phyloP scores from a whole-genome alignment of 106 monocot genomes.

The Dendrobium nobile region DNA sequence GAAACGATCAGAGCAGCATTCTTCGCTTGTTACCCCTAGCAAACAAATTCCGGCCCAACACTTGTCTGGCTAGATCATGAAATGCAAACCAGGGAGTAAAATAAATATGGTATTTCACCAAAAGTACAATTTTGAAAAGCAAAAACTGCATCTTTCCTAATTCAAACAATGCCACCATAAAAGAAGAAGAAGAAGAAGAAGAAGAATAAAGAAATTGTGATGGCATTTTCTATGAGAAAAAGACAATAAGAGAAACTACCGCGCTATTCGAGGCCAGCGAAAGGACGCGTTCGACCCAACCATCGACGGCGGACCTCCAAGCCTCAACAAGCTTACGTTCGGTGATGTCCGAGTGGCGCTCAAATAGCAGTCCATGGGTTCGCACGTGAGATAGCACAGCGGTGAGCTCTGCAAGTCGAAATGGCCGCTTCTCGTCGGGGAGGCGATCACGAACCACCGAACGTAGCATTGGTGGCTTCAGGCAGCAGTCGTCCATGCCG shows the following conservation, averaged over 20 bases:
- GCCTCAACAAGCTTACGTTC: conserved; percentile 32
- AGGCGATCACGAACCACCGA: conserved; percentile 43
- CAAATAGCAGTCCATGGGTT: conserved; percentile 58
- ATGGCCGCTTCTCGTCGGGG: conserved; percentile 42
- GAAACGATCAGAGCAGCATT: conserved; percentile 61
- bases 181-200: too few species aligned
- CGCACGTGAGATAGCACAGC: conserved; percentile 32
- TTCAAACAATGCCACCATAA: neutral
- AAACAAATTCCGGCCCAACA: conserved; percentile 71
- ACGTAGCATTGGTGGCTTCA: conserved; percentile 50
- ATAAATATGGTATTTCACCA: neutral
- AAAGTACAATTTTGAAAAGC: neutral
- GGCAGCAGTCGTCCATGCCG: conserved; percentile 29
- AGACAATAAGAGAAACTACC: conserved; percentile 21
- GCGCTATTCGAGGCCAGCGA: conserved; percentile 26
- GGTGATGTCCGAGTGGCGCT: conserved; percentile 3
- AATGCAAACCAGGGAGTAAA: neutral
- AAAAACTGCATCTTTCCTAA: neutral
- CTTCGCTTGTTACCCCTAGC: conserved; percentile 66
- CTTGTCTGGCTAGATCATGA: conserved; percentile 62
- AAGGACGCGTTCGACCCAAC: conserved; percentile 64
- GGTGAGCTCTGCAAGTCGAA: conserved; percentile 33
- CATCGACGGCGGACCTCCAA: conserved; percentile 69
- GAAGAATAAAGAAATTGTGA: neutral
- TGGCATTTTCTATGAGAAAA: neutral